Percentiles rank a stretch among this genome's conserved stretches.
Evolutionary conservation across 1,284 basidiomycete species (phyloP).

Genomic region (Pseudozyma flocculosa): DNA sequence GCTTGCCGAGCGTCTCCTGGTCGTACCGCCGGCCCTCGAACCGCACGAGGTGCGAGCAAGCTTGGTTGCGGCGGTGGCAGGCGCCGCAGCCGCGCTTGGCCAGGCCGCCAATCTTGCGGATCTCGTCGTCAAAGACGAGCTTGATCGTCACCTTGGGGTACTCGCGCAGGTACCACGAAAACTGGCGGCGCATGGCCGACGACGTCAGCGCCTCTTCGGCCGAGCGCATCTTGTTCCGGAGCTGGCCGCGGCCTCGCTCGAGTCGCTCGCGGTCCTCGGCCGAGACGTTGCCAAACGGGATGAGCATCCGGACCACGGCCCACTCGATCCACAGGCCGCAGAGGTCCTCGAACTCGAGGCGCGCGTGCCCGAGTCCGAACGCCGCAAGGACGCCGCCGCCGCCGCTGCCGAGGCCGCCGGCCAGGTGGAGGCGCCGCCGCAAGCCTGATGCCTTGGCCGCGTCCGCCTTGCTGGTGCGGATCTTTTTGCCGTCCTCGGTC

Average conservation of each 20-base stretch:
- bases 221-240: conserved; percentile 12
- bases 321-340: conserved; percentile 35
- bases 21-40: conserved; percentile 27
- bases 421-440: too few species aligned
- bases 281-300: conserved; percentile 19
- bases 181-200: conserved; percentile 28
- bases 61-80: conserved; percentile 27
- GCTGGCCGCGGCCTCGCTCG: conserved; percentile 15
- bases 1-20: conserved; percentile 11
- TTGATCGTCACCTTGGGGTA: conserved; percentile 23
- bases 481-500: conserved; percentile 17
- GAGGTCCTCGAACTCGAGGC: conserved; percentile 21
- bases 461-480: too few species aligned
- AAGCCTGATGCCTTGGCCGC: too few species aligned
- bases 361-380: background rate
- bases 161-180: conserved; percentile 33
- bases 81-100: conserved; percentile 25
- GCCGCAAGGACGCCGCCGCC: background rate
- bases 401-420: too few species aligned
- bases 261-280: conserved; percentile 14
- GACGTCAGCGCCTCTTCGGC: conserved; percentile 25
- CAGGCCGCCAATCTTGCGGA: conserved; percentile 13
- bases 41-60: conserved; percentile 10
- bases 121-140: conserved; percentile 19
- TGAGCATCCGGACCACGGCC: conserved; percentile 20